phyloP scores from a whole-genome alignment of 345 rosid genomes.

The Linum usitatissimum region DNA sequence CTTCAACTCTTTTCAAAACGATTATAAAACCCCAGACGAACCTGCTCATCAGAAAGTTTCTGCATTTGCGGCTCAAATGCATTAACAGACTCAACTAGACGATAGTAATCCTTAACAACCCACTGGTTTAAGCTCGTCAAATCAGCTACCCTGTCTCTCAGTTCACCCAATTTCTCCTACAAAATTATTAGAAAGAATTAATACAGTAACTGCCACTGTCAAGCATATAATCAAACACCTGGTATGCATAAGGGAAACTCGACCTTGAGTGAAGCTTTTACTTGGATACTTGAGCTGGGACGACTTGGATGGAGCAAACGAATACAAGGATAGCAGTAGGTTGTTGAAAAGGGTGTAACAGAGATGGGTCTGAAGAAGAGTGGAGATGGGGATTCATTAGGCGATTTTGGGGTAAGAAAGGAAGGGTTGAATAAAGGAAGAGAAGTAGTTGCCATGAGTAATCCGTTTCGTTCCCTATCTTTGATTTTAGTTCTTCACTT shows the following conservation, averaged over 20 bases:
- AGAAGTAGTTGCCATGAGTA: slow-evolving; percentile 22
- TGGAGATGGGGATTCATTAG: slow-evolving; percentile 15
- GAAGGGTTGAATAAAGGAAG: slow-evolving; percentile 21
- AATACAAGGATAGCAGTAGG: slow-evolving; percentile 15
- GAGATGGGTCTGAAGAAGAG: slow-evolving; percentile 21
- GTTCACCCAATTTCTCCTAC: slow-evolving; percentile 37
- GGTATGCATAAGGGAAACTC: slow-evolving; percentile 16
- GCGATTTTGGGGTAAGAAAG: slow-evolving; percentile 21
- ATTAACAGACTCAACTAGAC: slow-evolving; percentile 64
- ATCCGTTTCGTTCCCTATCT: slow-evolving; percentile 1
- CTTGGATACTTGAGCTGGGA: slow-evolving; percentile 5
- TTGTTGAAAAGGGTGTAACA: slow-evolving; percentile 12
- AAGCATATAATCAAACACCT: slow-evolving; percentile 45
- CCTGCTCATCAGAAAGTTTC: slow-evolving; percentile 73
- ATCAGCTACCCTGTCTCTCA: slow-evolving; percentile 40
- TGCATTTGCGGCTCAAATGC: slow-evolving; percentile 43
- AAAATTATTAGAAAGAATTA: neutral
- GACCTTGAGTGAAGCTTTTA: slow-evolving; percentile 45
- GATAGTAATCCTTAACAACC: slow-evolving; percentile 82
- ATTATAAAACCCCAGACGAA: slow-evolving; percentile 18
- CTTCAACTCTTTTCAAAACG: neutral
- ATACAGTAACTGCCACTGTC: neutral
- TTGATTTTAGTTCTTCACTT: neutral
- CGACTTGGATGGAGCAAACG: slow-evolving; percentile 13
- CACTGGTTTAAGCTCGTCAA: slow-evolving; percentile 63